Conservation (phyloP, 129 eudicot genomes). For the Sambucus nigra region DNA sequence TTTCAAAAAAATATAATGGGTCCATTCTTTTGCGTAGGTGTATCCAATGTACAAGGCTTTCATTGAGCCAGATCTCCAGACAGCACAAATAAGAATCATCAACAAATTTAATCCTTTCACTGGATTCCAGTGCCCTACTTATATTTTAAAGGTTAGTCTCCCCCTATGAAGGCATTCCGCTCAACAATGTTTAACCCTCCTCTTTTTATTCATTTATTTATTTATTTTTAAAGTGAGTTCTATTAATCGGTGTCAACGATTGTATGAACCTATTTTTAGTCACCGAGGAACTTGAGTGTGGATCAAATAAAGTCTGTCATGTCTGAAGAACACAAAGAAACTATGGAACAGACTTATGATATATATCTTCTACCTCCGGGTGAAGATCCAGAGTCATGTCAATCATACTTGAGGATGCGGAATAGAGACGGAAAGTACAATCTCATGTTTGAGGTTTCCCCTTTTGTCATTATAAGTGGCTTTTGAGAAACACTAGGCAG, state of each 20-base stretch:
- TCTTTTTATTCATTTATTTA: background rate
- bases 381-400: constrained; percentile 95
- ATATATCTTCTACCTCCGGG: constrained; percentile 98
- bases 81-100: constrained; percentile 82
- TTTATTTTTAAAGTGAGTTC: background rate
- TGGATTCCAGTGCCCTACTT: constrained; percentile 89
- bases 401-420: constrained; percentile 91
- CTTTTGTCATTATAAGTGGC: constrained; percentile 3
- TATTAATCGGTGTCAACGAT: background rate
- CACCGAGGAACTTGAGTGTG: constrained; percentile 48
- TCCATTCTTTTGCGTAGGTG: constrained; percentile 38
- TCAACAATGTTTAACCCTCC: too few species aligned
- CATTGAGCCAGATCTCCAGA: constrained; percentile 93
- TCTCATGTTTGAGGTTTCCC: constrained; percentile 95
- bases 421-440: constrained; percentile 93
- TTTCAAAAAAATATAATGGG: background rate
- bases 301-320: constrained; percentile 67
- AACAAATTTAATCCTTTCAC: constrained; percentile 94
- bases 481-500: background rate
- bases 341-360: constrained; percentile 71
- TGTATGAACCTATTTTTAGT: constrained; percentile 30
- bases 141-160: constrained; percentile 63
- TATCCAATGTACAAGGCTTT: constrained; percentile 99
- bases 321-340: constrained; percentile 50
- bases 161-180: too few species aligned